These are phyloP conservation scores for Magnaporthiopsis rhizophila DNA, from an alignment of 2,329 filamentous ascomycete species.

Conservation along the genomic window DNA sequence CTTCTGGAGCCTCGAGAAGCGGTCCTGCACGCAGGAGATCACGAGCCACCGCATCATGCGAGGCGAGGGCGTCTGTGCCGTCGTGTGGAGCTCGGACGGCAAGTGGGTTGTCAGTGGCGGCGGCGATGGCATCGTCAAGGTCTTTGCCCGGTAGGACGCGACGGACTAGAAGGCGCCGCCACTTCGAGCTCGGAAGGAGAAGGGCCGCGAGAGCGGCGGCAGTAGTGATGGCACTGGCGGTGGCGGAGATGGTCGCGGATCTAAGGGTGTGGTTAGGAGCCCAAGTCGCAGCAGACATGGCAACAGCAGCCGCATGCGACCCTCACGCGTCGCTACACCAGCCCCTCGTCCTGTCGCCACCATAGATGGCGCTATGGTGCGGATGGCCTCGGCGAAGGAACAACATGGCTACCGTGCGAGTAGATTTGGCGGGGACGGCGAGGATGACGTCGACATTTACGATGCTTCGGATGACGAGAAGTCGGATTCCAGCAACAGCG, in stretches of 20 bases:
- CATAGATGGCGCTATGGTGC: neutral
- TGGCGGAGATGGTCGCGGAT: neutral
- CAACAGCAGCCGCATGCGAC: neutral
- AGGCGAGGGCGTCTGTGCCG: conserved; percentile 87
- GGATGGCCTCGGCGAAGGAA: neutral
- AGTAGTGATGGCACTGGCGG: neutral
- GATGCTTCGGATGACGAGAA: neutral
- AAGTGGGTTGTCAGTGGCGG: conserved; percentile 91
- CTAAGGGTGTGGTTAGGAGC: neutral
- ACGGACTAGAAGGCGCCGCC: neutral
- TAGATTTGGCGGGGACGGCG: neutral
- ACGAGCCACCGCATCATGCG: conserved; percentile 90
- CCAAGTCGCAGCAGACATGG: neutral
- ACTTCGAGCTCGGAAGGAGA: neutral
- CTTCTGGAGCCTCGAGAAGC: conserved; percentile 96
- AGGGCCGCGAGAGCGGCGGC: neutral
- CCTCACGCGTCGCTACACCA: neutral
- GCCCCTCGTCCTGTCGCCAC: neutral
- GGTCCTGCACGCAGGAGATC: conserved; percentile 91
- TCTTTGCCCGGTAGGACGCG: conserved; percentile 54
- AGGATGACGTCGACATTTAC: neutral
- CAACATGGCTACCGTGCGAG: neutral
- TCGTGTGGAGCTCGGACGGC: conserved; percentile 93
- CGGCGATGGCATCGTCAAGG: conserved; percentile 92
- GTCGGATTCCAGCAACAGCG: neutral